Base-by-base conservation (phyloP, 768 basidiomycete genomes). In the Lyophyllum semitale region DNA sequence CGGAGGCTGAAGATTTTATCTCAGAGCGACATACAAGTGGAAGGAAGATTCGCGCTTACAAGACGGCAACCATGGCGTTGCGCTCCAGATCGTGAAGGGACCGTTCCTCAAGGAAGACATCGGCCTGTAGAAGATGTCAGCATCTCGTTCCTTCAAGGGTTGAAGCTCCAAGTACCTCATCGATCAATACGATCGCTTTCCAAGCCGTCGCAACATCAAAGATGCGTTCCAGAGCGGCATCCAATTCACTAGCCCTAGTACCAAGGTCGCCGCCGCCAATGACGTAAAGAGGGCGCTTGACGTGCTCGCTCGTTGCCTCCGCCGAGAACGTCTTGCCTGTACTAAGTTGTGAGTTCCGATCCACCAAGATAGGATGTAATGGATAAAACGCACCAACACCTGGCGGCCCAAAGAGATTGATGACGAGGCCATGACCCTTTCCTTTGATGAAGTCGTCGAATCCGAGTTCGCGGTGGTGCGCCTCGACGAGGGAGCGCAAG, bases 41-140 rank as follows among this genome's bases (percentile, higher is more conserved):
- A 57, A 18, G 47, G 33, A 27, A 30, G 13, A 13, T 38, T 18
- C 23, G 32, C 43, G 64, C 74, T 58, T 63, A 80, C 78, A 85
- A 88, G 12, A 87, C 85, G 3, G 85, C 85, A 6, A 89, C 85
- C 80, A 88, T 85, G 0, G 86, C 86, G 59, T 88, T 89, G 11
- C 87, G 77, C 61, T 84, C 77, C 12, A 88, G 64, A 62, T 87
- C 82, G 52, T 85, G 82, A 35, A 87, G 70, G 3, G 83, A 83
- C 6, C 87, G 81, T 64, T 84, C 81, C 62, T 88, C 87, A 27
- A 89, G 75, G 79, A 88, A 89, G 4, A 89, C 85, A 67, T 89
- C 86, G 4, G 85, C 84, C 71, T 76, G 23, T n/a, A 18, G 38
- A 53, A 20, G 18, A 27, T 15, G 47, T 71, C 37, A 57, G 40